Conservation (phyloP, 345 rosid species). For the Rhodomyrtus tomentosa region DNA sequence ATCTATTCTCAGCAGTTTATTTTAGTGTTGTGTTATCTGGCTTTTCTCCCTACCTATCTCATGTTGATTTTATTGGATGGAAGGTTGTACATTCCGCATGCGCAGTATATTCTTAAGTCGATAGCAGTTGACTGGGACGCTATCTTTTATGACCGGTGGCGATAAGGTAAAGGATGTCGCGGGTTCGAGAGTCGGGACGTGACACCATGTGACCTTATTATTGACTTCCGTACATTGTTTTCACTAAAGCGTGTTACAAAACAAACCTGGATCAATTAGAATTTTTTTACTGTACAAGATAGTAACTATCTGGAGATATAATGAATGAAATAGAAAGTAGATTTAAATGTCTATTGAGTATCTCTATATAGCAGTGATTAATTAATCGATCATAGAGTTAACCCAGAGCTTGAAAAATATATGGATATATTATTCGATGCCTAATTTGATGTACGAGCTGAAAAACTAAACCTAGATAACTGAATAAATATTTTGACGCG, state of each 20-base stretch:
- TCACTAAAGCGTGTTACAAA: not conserved
- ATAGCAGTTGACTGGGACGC: no score
- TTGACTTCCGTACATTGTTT: not conserved
- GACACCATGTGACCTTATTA: not conserved
- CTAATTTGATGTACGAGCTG: not conserved
- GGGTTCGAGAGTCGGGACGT: no score
- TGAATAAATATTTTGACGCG: not conserved
- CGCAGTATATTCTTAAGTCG: no score
- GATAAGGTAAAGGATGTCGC: no score
- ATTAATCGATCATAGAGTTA: not conserved
- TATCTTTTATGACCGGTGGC: no score
- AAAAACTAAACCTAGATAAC: not conserved
- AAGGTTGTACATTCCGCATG: no score
- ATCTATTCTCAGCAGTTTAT: no score
- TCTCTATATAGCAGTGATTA: no score
- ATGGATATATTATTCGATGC: not conserved
- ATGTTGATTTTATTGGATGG: no score
- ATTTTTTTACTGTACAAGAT: not conserved
- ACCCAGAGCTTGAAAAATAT: not conserved
- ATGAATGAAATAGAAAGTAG: not conserved
- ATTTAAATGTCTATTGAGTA: no score
- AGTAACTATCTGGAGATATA: not conserved
- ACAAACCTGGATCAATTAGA: not conserved
- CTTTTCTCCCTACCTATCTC: no score
- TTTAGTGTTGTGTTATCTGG: no score